phyloP scores from a whole-genome alignment of 371 early-diverging fungal species.

The Saksenaea oblongispora region DNA sequence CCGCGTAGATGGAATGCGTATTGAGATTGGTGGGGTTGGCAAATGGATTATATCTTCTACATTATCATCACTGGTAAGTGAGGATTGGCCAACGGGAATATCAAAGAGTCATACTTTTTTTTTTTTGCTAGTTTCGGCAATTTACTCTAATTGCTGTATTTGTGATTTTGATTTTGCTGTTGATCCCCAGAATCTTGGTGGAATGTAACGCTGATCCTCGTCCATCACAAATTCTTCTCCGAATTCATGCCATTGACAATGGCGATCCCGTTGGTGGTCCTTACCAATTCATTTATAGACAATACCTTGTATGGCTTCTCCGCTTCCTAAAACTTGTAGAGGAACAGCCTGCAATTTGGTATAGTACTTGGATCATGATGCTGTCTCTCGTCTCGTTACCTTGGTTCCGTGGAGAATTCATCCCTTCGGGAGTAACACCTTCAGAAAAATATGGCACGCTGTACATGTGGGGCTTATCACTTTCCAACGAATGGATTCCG shows the following conservation, averaged over 20 bases:
- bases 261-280: slow-evolving; percentile 2
- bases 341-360: slow-evolving; percentile 40
- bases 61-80: slow-evolving; percentile 51
- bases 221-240: slow-evolving; percentile 16
- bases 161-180: slow-evolving; percentile 13
- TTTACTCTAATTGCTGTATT: slow-evolving; percentile 21
- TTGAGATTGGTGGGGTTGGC: slow-evolving; percentile 67
- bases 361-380: slow-evolving; percentile 41
- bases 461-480: slow-evolving; percentile 60
- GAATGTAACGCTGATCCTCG: background rate
- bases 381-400: slow-evolving; percentile 51
- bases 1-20: slow-evolving; percentile 62
- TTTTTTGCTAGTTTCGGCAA: slow-evolving; percentile 15
- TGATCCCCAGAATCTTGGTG: slow-evolving; percentile 39
- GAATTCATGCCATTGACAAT: slow-evolving; percentile 9
- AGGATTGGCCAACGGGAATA: no score
- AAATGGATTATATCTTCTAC: slow-evolving; percentile 73
- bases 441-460: slow-evolving; percentile 53
- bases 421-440: slow-evolving; percentile 46
- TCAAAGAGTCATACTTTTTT: background rate
- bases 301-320: slow-evolving; percentile 27
- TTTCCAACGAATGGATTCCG: slow-evolving; percentile 71
- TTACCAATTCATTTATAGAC: slow-evolving; percentile 24
- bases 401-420: slow-evolving; percentile 55
- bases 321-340: slow-evolving; percentile 29